Conservation (phyloP, 257 asterid species). For the Linaria vulgaris region DNA sequence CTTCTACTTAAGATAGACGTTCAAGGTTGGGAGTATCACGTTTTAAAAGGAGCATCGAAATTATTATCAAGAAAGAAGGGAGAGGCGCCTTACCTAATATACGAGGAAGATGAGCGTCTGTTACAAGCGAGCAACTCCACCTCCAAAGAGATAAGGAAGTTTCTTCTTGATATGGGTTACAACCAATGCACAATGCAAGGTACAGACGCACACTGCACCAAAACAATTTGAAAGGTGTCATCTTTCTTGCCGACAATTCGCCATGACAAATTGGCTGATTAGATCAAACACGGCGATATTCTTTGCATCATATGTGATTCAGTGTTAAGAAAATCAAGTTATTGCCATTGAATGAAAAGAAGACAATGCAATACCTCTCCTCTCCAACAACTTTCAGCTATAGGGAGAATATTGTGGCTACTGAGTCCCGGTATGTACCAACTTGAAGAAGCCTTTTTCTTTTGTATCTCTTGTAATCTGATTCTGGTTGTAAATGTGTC, state of each 20-base stretch:
- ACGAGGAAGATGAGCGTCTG: conserved; percentile 92
- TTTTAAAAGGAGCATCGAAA: conserved; percentile 83
- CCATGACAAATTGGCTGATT: background rate
- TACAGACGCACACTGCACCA: conserved; percentile 96
- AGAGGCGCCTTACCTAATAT: conserved; percentile 94
- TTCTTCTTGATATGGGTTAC: conserved; percentile 72
- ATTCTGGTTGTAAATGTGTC: conserved; percentile 13
- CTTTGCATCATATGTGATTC: background rate
- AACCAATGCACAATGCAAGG: conserved; percentile 68
- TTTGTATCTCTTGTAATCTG: conserved; percentile 21
- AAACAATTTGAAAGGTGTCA: conserved; percentile 47
- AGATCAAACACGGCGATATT: conserved; percentile 10
- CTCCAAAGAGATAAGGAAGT: conserved; percentile 69
- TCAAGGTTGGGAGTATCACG: conserved; percentile 99
- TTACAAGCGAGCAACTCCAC: conserved; percentile 93
- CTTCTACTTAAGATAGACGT: conserved; percentile 86
- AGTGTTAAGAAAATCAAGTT: conserved; percentile 8
- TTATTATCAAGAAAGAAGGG: conserved; percentile 74
- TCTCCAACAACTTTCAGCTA: background rate
- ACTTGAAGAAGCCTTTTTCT: background rate
- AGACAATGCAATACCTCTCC: conserved; percentile 17
- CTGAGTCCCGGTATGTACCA: background rate
- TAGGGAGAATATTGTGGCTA: conserved; percentile 5
- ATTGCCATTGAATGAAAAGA: conserved; percentile 10
- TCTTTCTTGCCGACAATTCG: background rate